phyloP scores from a whole-genome alignment of 1,284 basidiomycete species.

The Phaffia rhodozyma region DNA sequence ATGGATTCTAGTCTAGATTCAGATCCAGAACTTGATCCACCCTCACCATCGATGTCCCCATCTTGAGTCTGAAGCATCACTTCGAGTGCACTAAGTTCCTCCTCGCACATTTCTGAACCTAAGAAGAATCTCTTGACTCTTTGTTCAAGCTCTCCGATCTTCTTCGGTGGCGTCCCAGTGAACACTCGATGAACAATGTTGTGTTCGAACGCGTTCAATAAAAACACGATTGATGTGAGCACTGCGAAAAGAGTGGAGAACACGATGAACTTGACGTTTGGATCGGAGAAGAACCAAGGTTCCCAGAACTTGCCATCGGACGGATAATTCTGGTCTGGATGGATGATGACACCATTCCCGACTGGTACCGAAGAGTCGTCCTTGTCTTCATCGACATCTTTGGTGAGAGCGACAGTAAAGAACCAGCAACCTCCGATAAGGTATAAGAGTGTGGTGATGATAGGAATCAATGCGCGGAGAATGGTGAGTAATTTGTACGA shows the following conservation, averaged over 20 bases:
- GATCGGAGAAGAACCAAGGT: constrained; percentile 5
- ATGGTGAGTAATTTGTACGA: neutral
- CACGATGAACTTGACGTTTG: constrained; percentile 6
- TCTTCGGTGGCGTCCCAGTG: neutral
- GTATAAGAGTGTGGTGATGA: neutral
- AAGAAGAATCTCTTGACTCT: neutral
- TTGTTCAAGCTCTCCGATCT: neutral
- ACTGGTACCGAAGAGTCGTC: neutral
- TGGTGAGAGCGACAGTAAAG: neutral
- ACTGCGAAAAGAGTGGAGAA: neutral
- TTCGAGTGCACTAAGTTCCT: no score
- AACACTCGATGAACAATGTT: neutral
- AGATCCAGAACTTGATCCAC: neutral
- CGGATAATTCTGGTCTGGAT: neutral
- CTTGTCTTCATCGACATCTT: neutral
- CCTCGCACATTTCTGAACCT: no score
- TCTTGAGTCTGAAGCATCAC: neutral
- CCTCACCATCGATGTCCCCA: neutral
- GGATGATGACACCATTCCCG: neutral
- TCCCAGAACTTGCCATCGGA: constrained; percentile 4
- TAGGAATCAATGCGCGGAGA: neutral
- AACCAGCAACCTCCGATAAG: constrained; percentile 7
- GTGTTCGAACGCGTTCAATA: neutral
- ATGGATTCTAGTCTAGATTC: neutral
- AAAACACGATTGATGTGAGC: neutral